phyloP scores from a whole-genome alignment of 2,329 filamentous ascomycete genomes.

The Arthroderma uncinatum region DNA sequence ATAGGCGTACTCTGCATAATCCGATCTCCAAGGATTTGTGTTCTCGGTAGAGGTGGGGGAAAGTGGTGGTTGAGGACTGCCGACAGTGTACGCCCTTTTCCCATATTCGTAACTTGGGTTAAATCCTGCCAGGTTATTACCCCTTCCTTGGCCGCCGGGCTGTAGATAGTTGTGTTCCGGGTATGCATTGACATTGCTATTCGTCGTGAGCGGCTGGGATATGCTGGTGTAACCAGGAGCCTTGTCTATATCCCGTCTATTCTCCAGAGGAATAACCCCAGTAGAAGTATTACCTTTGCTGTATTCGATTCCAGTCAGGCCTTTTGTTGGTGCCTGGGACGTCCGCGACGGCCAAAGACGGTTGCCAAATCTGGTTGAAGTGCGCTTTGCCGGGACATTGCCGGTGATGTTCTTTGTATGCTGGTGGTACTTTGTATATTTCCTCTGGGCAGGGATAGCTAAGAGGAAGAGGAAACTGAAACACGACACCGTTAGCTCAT shows the following conservation, averaged over 20 bases:
- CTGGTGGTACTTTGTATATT: not conserved
- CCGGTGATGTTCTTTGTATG: constrained; percentile 1
- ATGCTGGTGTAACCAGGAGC: constrained; percentile 9
- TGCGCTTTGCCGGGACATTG: not conserved
- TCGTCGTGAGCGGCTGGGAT: constrained; percentile 1
- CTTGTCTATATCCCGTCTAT: constrained; percentile 8
- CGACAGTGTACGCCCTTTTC: not conserved
- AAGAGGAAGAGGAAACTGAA: constrained; percentile 8
- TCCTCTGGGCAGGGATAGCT: constrained; percentile 9
- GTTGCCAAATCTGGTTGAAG: not conserved
- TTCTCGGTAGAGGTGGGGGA: not conserved
- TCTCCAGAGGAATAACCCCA: constrained; percentile 9
- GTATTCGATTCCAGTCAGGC: constrained; percentile 1
- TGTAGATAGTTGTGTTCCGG: not conserved
- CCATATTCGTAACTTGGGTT: not conserved
- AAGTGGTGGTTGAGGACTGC: not conserved
- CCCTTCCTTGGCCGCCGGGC: not conserved
- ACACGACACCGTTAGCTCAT: not conserved
- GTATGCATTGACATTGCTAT: not conserved
- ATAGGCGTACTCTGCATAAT: constrained; percentile 9
- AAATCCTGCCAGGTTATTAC: not conserved
- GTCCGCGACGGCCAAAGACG: not conserved
- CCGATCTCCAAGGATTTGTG: not conserved
- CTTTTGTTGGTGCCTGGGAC: not conserved
- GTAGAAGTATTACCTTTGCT: not conserved